These are phyloP conservation scores for Geoglossum cookeanum DNA, from an alignment of 2,329 filamentous ascomycete species.

Conservation along the genomic window DNA sequence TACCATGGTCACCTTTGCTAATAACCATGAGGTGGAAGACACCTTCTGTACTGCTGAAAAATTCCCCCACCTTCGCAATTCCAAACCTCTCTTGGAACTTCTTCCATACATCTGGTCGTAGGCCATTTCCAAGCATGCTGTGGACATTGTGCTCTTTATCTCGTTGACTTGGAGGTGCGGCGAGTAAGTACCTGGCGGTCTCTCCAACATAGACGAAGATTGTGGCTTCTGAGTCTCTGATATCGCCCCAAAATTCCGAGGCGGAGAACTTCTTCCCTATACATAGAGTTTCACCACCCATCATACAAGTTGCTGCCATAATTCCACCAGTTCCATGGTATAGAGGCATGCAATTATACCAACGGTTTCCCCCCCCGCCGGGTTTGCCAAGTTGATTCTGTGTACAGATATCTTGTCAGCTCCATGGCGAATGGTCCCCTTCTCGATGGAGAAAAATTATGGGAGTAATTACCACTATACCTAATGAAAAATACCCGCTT, in stretches of 20 bases:
- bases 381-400: slow-evolving; percentile 11
- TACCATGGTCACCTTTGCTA: slow-evolving; percentile 34
- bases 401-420: background rate
- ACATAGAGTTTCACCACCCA: slow-evolving; percentile 37
- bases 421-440: background rate
- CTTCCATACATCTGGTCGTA: slow-evolving; percentile 50
- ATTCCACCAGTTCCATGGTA: slow-evolving; percentile 60
- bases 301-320: slow-evolving; percentile 34
- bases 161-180: slow-evolving; percentile 41
- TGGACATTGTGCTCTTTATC: slow-evolving; percentile 40
- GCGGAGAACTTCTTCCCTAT: slow-evolving; percentile 50
- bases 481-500: background rate
- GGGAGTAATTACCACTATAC: background rate
- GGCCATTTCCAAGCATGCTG: slow-evolving; percentile 45
- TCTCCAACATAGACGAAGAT: slow-evolving; percentile 65
- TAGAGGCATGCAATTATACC: slow-evolving; percentile 60
- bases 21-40: slow-evolving; percentile 43
- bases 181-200: slow-evolving; percentile 53
- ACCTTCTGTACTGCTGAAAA: slow-evolving; percentile 63
- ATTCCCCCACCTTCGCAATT: slow-evolving; percentile 45
- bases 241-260: slow-evolving; percentile 51
- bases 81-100: slow-evolving; percentile 44
- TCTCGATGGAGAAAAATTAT: background rate
- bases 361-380: slow-evolving; percentile 30
- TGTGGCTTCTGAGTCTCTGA: slow-evolving; percentile 47